Percentiles rank a stretch among this genome's conserved stretches.
Evolutionary conservation across 495 filamentous ascomycete species (phyloP).

Genomic region (Penicillium fimorum): DNA sequence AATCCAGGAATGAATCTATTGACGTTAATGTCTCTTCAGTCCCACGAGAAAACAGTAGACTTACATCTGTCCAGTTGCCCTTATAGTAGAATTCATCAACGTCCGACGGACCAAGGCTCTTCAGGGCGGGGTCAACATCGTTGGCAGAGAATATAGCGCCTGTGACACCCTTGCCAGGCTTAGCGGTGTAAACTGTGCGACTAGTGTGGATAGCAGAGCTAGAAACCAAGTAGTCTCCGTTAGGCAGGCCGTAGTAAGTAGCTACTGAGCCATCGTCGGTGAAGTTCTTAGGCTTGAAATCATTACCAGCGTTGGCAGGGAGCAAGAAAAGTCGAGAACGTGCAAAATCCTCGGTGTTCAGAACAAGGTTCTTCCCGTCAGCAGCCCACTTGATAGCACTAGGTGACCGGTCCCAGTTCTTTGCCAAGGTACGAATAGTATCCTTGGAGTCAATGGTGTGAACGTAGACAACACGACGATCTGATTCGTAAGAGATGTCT

Average conservation of each 20-base stretch:
- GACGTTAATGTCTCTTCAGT: background rate
- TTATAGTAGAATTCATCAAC: conserved; percentile 41
- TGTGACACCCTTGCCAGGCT: conserved; percentile 24
- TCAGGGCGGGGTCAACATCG: conserved; percentile 37
- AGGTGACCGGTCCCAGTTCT: conserved; percentile 43
- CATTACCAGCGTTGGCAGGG: conserved; percentile 28
- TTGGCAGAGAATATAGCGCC: conserved; percentile 32
- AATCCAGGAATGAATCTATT: conserved; percentile 51
- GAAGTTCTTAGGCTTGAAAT: conserved; percentile 36
- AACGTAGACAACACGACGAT: conserved; percentile 38
- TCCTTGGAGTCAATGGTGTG: conserved; percentile 31
- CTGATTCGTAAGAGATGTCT: conserved; percentile 36
- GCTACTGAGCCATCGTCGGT: conserved; percentile 26
- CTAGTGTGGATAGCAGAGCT: conserved; percentile 33
- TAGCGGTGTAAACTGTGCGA: conserved; percentile 36
- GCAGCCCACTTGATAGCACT: conserved; percentile 35
- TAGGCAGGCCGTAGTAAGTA: conserved; percentile 33
- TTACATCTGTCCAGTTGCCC: conserved; percentile 38
- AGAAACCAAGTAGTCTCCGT: conserved; percentile 36
- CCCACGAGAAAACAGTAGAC: background rate
- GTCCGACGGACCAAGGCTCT: conserved; percentile 27
- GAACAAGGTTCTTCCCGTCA: conserved; percentile 32
- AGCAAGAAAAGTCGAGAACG: conserved; percentile 33
- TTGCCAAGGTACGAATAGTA: conserved; percentile 33
- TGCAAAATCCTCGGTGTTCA: conserved; percentile 34